Conservation (phyloP, 2,329 filamentous ascomycete genomes). For the Nemania sp. region DNA sequence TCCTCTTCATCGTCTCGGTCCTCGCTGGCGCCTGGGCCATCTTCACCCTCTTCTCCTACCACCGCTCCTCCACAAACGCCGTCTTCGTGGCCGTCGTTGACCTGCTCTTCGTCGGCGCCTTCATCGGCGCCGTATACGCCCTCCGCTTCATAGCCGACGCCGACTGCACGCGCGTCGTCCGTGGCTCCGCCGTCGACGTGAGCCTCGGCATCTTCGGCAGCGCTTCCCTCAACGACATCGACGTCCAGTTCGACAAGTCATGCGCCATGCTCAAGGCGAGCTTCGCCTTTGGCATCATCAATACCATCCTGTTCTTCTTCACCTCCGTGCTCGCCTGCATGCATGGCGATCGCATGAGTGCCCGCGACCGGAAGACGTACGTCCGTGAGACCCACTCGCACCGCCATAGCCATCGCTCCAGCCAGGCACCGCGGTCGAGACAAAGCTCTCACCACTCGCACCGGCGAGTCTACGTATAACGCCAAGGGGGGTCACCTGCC, state of each 20-base stretch:
- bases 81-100: constrained; percentile 65
- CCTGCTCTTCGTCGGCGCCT: constrained; percentile 64
- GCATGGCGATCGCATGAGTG: constrained; percentile 53
- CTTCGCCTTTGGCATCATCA: constrained; percentile 91
- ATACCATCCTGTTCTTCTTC: constrained; percentile 77
- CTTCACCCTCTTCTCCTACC: constrained; percentile 69
- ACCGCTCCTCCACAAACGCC: constrained; percentile 64
- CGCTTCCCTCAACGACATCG: constrained; percentile 56
- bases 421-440: constrained; percentile 48
- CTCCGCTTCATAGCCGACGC: constrained; percentile 63
- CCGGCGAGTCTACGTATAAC: constrained; percentile 55
- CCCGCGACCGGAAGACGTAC: constrained; percentile 41
- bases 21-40: constrained; percentile 67
- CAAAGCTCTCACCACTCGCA: constrained; percentile 53
- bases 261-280: constrained; percentile 91
- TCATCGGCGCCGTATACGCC: constrained; percentile 66
- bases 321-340: constrained; percentile 72
- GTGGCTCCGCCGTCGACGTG: constrained; percentile 55
- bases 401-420: constrained; percentile 49
- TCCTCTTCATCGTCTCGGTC: constrained; percentile 70
- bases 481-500: no score
- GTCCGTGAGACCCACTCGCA: constrained; percentile 56
- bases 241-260: constrained; percentile 68
- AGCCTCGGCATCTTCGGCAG: constrained; percentile 64
- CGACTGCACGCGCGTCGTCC: constrained; percentile 68